Percentiles rank a stretch among this genome's conserved stretches.
Conservation (phyloP, 2,329 filamentous ascomycete genomes). For the Fusarium humuli region DNA sequence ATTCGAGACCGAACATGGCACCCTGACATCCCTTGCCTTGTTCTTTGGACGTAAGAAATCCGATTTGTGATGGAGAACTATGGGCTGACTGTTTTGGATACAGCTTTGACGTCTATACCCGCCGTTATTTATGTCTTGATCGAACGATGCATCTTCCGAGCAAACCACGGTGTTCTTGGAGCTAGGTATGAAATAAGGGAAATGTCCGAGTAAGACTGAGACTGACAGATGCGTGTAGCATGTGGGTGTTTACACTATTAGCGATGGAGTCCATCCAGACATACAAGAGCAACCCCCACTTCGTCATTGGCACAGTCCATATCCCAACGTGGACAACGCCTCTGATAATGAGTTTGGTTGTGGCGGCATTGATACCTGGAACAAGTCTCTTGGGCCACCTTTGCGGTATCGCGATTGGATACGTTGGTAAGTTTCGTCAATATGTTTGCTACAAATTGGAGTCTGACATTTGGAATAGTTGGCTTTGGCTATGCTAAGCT, state of each 20-base stretch:
- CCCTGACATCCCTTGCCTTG: slow-evolving; percentile 84
- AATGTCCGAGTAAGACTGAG: neutral
- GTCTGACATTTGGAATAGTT: slow-evolving; percentile 60
- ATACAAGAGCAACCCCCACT: slow-evolving; percentile 82
- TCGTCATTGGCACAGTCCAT: slow-evolving; percentile 70
- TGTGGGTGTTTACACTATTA: slow-evolving; percentile 93
- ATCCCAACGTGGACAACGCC: slow-evolving; percentile 96
- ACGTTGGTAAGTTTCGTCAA: slow-evolving; percentile 74
- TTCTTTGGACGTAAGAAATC: slow-evolving; percentile 88
- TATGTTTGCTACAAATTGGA: neutral
- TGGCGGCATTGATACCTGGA: slow-evolving; percentile 80
- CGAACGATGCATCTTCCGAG: slow-evolving; percentile 77
- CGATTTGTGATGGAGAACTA: neutral
- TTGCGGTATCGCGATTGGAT: slow-evolving; percentile 85
- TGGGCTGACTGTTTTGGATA: slow-evolving; percentile 21
- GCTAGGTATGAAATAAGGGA: slow-evolving; percentile 72
- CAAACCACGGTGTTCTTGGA: slow-evolving; percentile 81
- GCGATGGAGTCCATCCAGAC: slow-evolving; percentile 88
- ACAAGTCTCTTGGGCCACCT: slow-evolving; percentile 89
- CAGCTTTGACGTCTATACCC: slow-evolving; percentile 83
- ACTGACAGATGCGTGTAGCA: slow-evolving; percentile 60
- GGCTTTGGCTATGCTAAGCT: slow-evolving; percentile 91
- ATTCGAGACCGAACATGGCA: slow-evolving; percentile 93
- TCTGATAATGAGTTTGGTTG: slow-evolving; percentile 78
- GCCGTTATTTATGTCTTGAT: slow-evolving; percentile 83